Base-by-base conservation (phyloP, 768 basidiomycete species). In the Lentinula sp. region DNA sequence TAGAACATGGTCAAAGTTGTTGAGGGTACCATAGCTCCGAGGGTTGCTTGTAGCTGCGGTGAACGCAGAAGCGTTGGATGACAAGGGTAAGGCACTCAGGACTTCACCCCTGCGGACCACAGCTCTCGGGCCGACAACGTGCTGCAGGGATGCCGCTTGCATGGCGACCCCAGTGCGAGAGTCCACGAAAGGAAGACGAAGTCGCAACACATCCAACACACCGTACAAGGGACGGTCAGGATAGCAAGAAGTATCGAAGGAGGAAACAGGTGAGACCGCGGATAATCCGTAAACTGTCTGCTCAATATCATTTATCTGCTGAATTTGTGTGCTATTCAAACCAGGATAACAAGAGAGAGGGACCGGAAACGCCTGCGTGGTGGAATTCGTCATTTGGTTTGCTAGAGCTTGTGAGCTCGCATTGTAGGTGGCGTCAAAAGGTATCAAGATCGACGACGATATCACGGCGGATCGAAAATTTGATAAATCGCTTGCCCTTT, bases 331-430 rank as follows among this genome's bases (percentile, higher is more conserved):
- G 12, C 70, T 53, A 33, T 68, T 69, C 10, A 87, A 71, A 28
- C 74, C 73, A n/a, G 87, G 85, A 66, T 83, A 86, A 66, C 87
- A 89, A 12, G 80, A 76, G 1, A 85, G 67, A 0, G 87, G 84
- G 10, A 84, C 81, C 8, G 87, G 85, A 66, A 87, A 87, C 12
- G 76, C 68, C 3, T 72, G 63, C 15, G 75, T 67, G 5, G 78
- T 63, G 13, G 80, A 76, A 61, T 72, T 72, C 4, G 73, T 71
- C 54, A 86, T 71, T 16, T 85, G 66, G 33, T 71, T 70, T 15
- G 73, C 68, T 36, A 85, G 67, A 8, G 74, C 58, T 5, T 61
- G 65, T 2, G 63, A 56, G 33, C 65, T 70, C 32, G 65, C 63
- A 28, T 70, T 68, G n/a, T 73, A 70, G 10, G 77, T 78, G 20